Percentiles rank a stretch among this genome's conserved stretches.
These are phyloP conservation scores for Naganishia onofrii DNA, from an alignment of 768 basidiomycete genomes.

Conservation along the genomic window DNA sequence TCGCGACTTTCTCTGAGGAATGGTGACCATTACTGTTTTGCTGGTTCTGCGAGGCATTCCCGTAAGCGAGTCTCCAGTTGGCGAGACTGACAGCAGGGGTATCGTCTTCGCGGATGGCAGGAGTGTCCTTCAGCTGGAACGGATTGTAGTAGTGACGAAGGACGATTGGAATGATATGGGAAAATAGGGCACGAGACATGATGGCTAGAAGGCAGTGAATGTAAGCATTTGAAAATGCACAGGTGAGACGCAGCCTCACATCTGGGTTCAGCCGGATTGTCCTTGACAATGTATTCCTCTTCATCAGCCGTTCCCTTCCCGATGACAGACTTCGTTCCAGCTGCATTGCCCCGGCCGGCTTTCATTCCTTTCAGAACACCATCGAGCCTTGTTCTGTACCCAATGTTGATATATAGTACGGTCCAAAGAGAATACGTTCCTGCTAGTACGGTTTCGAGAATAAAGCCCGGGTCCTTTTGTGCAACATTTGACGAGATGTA, in stretches of 20 bases:
- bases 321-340: conserved; percentile 40
- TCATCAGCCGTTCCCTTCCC: conserved; percentile 30
- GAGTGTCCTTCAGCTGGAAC: conserved; percentile 43
- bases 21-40: neutral
- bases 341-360: conserved; percentile 38
- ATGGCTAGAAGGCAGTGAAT: conserved; percentile 33
- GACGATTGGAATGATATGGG: conserved; percentile 46
- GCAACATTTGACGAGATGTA: conserved; percentile 36
- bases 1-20: conserved; percentile 34
- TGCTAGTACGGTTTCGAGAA: conserved; percentile 33
- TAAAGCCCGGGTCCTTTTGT: conserved; percentile 20
- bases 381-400: conserved; percentile 39
- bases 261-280: conserved; percentile 43
- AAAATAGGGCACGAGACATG: conserved; percentile 43
- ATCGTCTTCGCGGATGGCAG: conserved; percentile 49
- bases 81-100: conserved; percentile 40
- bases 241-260: conserved; percentile 33
- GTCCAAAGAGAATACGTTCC: conserved; percentile 39
- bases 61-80: conserved; percentile 38
- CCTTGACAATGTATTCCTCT: conserved; percentile 23
- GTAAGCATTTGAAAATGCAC: neutral
- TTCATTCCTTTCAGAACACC: conserved; percentile 36
- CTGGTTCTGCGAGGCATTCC: conserved; percentile 13
- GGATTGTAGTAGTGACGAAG: conserved; percentile 42
- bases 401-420: conserved; percentile 40